These are phyloP conservation scores for Pisolithus tinctorius DNA, from an alignment of 768 basidiomycete genomes.

Conservation along the genomic window DNA sequence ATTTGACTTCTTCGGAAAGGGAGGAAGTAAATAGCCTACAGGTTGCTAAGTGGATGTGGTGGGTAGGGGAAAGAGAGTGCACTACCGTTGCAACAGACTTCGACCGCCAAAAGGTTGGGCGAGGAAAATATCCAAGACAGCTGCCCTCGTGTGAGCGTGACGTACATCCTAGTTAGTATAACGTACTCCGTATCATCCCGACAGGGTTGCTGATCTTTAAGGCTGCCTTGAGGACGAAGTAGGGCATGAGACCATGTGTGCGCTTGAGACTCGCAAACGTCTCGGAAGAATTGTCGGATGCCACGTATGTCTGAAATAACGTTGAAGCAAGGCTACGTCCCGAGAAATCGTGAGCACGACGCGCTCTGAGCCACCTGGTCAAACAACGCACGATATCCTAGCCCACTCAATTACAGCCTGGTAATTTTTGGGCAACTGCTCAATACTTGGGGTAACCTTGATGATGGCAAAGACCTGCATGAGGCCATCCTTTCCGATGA, in stretches of 20 bases:
- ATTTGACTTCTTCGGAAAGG: constrained; percentile 81
- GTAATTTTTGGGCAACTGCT: constrained; percentile 77
- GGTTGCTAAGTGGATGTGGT: neutral
- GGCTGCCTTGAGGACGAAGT: constrained; percentile 90
- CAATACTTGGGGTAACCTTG: constrained; percentile 69
- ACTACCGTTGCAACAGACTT: constrained; percentile 82
- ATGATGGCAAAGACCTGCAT: constrained; percentile 85
- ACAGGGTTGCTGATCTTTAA: constrained; percentile 93
- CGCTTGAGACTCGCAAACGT: constrained; percentile 84
- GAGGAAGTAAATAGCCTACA: constrained; percentile 92
- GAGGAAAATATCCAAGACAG: constrained; percentile 87
- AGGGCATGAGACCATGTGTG: constrained; percentile 95
- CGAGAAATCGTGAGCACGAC: constrained; percentile 4
- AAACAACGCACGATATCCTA: constrained; percentile 75
- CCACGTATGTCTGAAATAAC: constrained; percentile 91
- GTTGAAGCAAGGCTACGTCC: constrained; percentile 80
- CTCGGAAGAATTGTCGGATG: constrained; percentile 87
- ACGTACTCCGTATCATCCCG: constrained; percentile 83
- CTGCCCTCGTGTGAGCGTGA: constrained; percentile 20
- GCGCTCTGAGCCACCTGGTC: neutral
- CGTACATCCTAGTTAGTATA: neutral
- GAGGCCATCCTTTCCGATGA: constrained; percentile 89
- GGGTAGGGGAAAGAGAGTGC: neutral
- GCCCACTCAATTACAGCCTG: constrained; percentile 94
- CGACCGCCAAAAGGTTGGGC: constrained; percentile 95